A percentile compares a stretch with the other conserved stretches of the same genome.
phyloP scores from a whole-genome alignment of 805 yeast species.

The Pichia heedii region DNA sequence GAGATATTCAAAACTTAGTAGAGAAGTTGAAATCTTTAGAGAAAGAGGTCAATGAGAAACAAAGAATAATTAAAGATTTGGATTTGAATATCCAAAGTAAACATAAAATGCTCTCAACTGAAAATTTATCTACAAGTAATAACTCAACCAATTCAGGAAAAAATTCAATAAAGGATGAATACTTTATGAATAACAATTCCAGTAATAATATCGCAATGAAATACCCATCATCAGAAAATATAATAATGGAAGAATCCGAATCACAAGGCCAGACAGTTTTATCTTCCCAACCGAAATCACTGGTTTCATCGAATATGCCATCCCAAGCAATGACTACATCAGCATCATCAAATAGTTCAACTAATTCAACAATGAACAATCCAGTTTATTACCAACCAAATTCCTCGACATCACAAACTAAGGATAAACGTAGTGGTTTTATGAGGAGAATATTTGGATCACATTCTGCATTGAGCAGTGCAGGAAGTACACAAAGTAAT shows the following conservation, averaged over 20 bases:
- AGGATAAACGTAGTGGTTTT: constrained; percentile 18
- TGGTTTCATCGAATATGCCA: background rate
- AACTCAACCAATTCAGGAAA: constrained; percentile 1
- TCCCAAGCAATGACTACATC: background rate
- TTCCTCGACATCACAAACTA: background rate
- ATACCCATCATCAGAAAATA: background rate
- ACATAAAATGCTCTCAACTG: constrained; percentile 2
- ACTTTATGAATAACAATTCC: background rate
- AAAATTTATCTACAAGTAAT: background rate
- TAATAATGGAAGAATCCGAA: background rate
- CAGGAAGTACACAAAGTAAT: background rate
- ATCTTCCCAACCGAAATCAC: background rate
- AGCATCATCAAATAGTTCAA: background rate
- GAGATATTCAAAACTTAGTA: constrained; percentile 45
- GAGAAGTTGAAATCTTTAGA: constrained; percentile 38
- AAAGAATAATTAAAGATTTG: constrained; percentile 11
- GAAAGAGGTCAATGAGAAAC: constrained; percentile 31
- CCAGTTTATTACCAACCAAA: constrained; percentile 1
- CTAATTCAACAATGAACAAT: background rate
- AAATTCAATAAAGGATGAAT: constrained; percentile 10
- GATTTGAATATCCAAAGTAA: constrained; percentile 7
- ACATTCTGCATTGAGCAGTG: constrained; percentile 3
- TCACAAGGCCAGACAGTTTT: background rate
- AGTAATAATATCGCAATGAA: background rate
- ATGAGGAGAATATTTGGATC: constrained; percentile 26